Evolutionary conservation across 2,329 filamentous ascomycete genomes (phyloP).

Genomic region (Thelonectria olida): DNA sequence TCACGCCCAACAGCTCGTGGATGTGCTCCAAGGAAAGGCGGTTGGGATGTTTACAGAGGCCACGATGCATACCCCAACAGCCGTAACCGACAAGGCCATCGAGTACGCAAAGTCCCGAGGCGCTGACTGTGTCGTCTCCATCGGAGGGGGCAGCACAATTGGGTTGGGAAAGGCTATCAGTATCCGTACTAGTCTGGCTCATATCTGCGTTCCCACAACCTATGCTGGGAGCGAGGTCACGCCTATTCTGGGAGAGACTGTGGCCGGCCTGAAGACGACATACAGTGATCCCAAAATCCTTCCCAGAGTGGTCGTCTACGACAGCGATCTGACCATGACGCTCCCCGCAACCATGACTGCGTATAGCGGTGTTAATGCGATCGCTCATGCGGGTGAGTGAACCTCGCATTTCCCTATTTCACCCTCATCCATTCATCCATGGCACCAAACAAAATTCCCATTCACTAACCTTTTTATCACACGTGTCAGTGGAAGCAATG

Average conservation of each 20-base stretch:
- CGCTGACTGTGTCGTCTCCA: too few relatives aligned
- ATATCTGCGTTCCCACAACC: slow-evolving; percentile 65
- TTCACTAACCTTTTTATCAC: too few relatives aligned
- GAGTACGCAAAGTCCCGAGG: too few relatives aligned
- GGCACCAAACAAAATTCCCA: too few relatives aligned
- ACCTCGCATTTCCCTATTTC: background rate
- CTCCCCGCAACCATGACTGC: slow-evolving; percentile 62
- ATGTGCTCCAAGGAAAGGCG: too few relatives aligned
- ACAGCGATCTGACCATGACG: slow-evolving; percentile 69
- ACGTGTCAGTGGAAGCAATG: slow-evolving; percentile 66
- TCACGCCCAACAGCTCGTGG: too few relatives aligned
- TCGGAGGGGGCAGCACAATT: slow-evolving; percentile 47
- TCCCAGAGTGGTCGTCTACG: slow-evolving; percentile 70
- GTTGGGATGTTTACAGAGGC: too few relatives aligned
- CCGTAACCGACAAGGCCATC: too few relatives aligned
- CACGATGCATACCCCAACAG: too few relatives aligned
- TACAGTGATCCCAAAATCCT: slow-evolving; percentile 66
- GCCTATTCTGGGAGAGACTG: slow-evolving; percentile 70
- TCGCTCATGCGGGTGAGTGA: slow-evolving; percentile 58
- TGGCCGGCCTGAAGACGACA: slow-evolving; percentile 66
- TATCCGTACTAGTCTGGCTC: slow-evolving; percentile 61
- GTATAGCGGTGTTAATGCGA: slow-evolving; percentile 71
- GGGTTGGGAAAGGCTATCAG: slow-evolving; percentile 69
- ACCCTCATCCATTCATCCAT: background rate
- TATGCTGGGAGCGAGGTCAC: slow-evolving; percentile 73